Evolutionary conservation across 106 monocot genomes (phyloP).

Genomic region (Allium cepa): DNA sequence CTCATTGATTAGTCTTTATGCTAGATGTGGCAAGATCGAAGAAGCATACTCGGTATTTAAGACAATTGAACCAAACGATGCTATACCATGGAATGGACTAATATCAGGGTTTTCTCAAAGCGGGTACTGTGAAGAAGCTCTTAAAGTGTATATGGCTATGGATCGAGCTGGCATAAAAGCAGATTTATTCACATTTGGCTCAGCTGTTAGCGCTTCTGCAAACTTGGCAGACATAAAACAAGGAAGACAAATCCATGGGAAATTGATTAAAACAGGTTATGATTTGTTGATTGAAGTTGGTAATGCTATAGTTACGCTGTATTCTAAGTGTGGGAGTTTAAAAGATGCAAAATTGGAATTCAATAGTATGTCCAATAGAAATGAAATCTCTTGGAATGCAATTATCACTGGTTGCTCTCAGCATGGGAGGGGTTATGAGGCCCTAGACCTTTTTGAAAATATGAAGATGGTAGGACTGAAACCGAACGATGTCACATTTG

Average conservation of each 20-base stretch:
- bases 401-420: conserved; percentile 31
- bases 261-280: conserved; percentile 18
- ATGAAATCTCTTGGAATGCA: conserved; percentile 21
- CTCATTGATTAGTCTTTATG: conserved; percentile 66
- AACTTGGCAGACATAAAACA: conserved; percentile 15
- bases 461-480: conserved; percentile 19
- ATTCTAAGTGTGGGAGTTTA: conserved; percentile 31
- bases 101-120: conserved; percentile 22
- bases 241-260: conserved; percentile 35
- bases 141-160: conserved; percentile 23
- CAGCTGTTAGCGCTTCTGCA: conserved; percentile 27
- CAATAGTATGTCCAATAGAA: conserved; percentile 11
- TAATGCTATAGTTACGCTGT: conserved; percentile 33
- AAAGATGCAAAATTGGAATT: conserved; percentile 20
- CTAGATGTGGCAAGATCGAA: conserved; percentile 48
- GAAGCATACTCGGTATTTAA: conserved; percentile 60
- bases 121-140: conserved; percentile 10
- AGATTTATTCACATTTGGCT: conserved; percentile 28
- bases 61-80: conserved; percentile 41
- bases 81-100: conserved; percentile 60
- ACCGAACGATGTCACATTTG: conserved; percentile 28
- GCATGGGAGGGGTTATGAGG: conserved; percentile 30
- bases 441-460: conserved; percentile 20
- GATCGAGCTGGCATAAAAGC: background rate
- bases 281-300: conserved; percentile 16